Conservation (phyloP, 768 basidiomycete genomes). For the Mycena vulgaris region DNA sequence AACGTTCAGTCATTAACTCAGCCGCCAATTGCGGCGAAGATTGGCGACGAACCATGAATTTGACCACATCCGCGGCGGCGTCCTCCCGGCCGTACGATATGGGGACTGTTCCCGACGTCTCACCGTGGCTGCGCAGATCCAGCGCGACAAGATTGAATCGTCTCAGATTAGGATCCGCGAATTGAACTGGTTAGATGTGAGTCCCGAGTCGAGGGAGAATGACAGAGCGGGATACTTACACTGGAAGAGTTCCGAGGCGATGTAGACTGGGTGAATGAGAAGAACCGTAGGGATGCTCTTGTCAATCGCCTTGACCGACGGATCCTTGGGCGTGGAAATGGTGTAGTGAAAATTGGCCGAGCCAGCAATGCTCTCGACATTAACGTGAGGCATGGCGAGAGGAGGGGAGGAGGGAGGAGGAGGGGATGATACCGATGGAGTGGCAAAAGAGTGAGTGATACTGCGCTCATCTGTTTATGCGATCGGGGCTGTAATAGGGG, state of each 20-base stretch:
- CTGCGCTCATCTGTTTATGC: too few relatives aligned
- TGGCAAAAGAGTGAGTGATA: background rate
- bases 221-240: constrained; percentile 44
- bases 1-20: background rate
- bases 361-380: constrained; percentile 48
- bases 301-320: constrained; percentile 49
- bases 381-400: constrained; percentile 50
- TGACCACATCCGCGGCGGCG: constrained; percentile 50
- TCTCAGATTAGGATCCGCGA: constrained; percentile 51
- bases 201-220: background rate
- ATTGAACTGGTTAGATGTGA: constrained; percentile 51
- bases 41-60: constrained; percentile 48
- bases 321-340: constrained; percentile 55
- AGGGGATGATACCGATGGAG: too few relatives aligned
- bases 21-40: background rate
- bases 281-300: constrained; percentile 54
- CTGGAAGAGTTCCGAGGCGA: constrained; percentile 52
- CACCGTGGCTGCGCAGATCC: constrained; percentile 53
- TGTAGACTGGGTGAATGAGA: constrained; percentile 56
- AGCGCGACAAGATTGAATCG: constrained; percentile 56
- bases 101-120: constrained; percentile 47
- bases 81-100: constrained; percentile 48
- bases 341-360: constrained; percentile 50
- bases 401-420: background rate
- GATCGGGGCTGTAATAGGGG: too few relatives aligned